Evolutionary conservation across 192 early-diverging fungal species (phyloP), one percentile per base, ranked within the genome.

Genomic region (Coemansia erecta): DNA sequence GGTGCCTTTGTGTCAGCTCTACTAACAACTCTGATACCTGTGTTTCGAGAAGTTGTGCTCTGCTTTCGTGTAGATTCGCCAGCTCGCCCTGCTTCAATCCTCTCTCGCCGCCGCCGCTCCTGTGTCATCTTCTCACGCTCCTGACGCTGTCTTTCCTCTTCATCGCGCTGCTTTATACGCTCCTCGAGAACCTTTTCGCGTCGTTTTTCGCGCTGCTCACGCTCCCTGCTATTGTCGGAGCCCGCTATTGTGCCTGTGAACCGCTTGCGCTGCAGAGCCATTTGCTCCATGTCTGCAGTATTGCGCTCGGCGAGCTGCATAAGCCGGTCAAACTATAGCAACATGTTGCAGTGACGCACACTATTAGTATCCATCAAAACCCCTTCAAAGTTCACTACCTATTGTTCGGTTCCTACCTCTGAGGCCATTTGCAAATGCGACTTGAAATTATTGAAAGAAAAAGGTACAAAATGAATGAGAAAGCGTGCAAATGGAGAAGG

Each of bases 281-380:
- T 51, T 11, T 62, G 75, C 69, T 78, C 64, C 18, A 78, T 67
- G 49, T 67, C 75, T n/a, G 55, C 43, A 4, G 68, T 78, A 49
- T 71, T 78, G 47, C 71, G 70, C 44, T 78, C 75, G 6, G 75
- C 75, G 50, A 78, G 51, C 43, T 70, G 69, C 75, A 78, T 57
- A 19, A 78, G 75, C 64, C 41, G 54, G 11, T 78, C 75, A 64
- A 78, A 78, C 68, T 77, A 75, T 53, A 60, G 15, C 17, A 14
- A 33, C 21, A 22, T 11, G 22, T 42, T 42, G 12, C 14, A 13
- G 39, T 40, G 8, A 40, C 13, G 13, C 13, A 48, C 6, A 23
- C 11, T 51, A 28, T 24, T 11, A 26, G 24, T 51, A 26, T 18
- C 24, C 26, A 23, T 17, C 8, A 10, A 10, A 39, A 26, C 24